Evolutionary conservation across 441 rosid genomes (phyloP), one percentile per base, ranked within the genome.

Genomic region (Daphne laureola): DNA sequence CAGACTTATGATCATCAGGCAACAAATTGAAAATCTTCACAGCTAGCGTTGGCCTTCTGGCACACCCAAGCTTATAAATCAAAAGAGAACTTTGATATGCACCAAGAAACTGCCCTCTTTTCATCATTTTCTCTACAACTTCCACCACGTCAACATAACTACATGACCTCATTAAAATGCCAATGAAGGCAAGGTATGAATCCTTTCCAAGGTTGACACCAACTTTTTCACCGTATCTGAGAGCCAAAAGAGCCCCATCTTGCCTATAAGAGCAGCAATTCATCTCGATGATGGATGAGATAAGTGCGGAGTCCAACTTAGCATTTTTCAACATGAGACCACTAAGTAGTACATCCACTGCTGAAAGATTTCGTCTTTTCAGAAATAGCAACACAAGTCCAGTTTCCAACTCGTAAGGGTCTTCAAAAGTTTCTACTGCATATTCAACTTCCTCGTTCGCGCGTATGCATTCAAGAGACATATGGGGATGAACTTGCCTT

Each of bases 401-500:
- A 58, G 55, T 59, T 58, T 85, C 86, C 16, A 55, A 23, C 17
- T 44, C 59, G 16, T 41, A 67, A 62, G 73, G 57, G 67, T 54
- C 66, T 62, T 71, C 63, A 9, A 45, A 46, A 67, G 47, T 53
- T 52, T 52, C 27, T 50, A 46, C 26, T 6, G 27, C 26, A 44
- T 17, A 27, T 18, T 68, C 70, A 42, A 52, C 46, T 0, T 43
- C 54, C 51, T 59, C 73, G 7, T 35, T 59, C 27, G 57, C 46
- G 35, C 50, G 23, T 14, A 52, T 18, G 38, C 51, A 61, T 62
- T 85, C 80, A 26, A 46, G 48, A 17, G 71, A 74, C 49, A 80
- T 74, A 72, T 87, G 96, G 12, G 79, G 90, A 75, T 83, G 80
- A 53, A 81, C 88, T 73, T 83, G 70, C 70, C 81, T 51, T 50